Conservation (phyloP, 2,329 filamentous ascomycete species). For the Fusarium torreyae region DNA sequence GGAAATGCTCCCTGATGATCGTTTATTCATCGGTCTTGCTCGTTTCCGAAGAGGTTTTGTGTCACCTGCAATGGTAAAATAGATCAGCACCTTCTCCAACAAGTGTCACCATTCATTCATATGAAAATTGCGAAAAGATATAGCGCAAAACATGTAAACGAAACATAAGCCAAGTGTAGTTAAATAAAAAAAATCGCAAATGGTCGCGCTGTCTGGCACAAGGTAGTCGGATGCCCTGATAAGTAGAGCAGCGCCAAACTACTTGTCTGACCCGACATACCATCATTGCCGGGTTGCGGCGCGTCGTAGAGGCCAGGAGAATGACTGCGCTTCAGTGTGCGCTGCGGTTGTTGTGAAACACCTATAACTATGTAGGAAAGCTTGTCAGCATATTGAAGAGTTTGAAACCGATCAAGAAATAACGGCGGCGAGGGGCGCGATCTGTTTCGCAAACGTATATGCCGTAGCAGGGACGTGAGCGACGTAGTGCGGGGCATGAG, state of each 20-base stretch:
- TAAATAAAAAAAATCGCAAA: slow-evolving; percentile 24
- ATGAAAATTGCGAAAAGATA: slow-evolving; percentile 40
- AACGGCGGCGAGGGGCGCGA: slow-evolving; percentile 20
- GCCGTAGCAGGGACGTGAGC: slow-evolving; percentile 13
- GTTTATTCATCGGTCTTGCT: slow-evolving; percentile 74
- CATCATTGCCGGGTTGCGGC: slow-evolving; percentile 73
- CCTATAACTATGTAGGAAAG: slow-evolving; percentile 54
- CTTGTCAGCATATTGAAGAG: slow-evolving; percentile 48
- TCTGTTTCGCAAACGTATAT: slow-evolving; percentile 13
- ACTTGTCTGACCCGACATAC: slow-evolving; percentile 70
- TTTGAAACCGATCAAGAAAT: background rate
- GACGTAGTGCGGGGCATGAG: slow-evolving; percentile 34
- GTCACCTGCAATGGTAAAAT: slow-evolving; percentile 60
- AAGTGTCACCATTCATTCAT: background rate
- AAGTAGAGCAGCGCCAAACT: slow-evolving; percentile 55
- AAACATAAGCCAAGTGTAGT: slow-evolving; percentile 3
- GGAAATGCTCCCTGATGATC: slow-evolving; percentile 65
- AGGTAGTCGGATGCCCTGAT: slow-evolving; percentile 47
- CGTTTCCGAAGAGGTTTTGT: slow-evolving; percentile 67
- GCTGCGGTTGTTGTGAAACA: slow-evolving; percentile 68
- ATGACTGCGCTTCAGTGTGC: slow-evolving; percentile 84
- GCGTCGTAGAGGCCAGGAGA: slow-evolving; percentile 77
- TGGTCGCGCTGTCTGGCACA: slow-evolving; percentile 31
- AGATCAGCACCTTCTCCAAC: slow-evolving; percentile 42
- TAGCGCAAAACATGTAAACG: slow-evolving; percentile 54